These are phyloP conservation scores for Ceratocystis ficicola DNA, from an alignment of 2,329 filamentous ascomycete species.

Conservation along the genomic window DNA sequence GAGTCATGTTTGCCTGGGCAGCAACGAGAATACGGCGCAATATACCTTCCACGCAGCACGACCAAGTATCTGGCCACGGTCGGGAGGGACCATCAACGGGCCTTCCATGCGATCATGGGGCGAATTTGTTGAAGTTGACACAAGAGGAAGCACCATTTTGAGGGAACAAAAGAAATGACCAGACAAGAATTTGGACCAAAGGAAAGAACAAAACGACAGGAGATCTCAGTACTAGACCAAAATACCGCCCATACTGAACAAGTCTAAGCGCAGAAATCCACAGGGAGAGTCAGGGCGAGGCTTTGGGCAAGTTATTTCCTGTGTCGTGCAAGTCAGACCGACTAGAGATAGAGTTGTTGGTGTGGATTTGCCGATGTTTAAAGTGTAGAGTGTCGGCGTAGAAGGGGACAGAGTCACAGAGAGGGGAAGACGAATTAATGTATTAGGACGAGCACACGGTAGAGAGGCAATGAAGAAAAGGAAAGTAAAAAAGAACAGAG, in stretches of 20 bases:
- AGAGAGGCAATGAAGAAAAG: not conserved
- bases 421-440: not conserved
- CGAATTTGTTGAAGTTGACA: constrained; percentile 23
- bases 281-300: not conserved
- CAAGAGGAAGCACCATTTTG: constrained; percentile 8
- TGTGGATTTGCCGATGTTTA: not conserved
- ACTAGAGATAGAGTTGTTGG: not conserved
- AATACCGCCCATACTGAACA: constrained; percentile 41
- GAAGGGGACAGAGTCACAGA: not conserved
- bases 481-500: not conserved
- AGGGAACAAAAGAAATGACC: not conserved
- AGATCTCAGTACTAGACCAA: constrained; percentile 55
- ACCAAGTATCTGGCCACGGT: constrained; percentile 40
- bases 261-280: not conserved
- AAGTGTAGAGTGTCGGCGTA: not conserved
- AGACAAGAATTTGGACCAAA: not conserved
- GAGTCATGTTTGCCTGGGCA: not conserved
- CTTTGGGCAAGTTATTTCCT: not conserved
- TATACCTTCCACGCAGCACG: constrained; percentile 42
- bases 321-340: not conserved
- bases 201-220: not conserved
- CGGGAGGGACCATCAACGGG: constrained; percentile 39
- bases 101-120: constrained; percentile 34
- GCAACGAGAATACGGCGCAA: not conserved
- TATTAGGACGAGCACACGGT: not conserved